A percentile compares a stretch with the other conserved stretches of the same genome.
These are phyloP conservation scores for Cryptomeria japonica DNA, from an alignment of 75 land plant species.

Conservation along the genomic window DNA sequence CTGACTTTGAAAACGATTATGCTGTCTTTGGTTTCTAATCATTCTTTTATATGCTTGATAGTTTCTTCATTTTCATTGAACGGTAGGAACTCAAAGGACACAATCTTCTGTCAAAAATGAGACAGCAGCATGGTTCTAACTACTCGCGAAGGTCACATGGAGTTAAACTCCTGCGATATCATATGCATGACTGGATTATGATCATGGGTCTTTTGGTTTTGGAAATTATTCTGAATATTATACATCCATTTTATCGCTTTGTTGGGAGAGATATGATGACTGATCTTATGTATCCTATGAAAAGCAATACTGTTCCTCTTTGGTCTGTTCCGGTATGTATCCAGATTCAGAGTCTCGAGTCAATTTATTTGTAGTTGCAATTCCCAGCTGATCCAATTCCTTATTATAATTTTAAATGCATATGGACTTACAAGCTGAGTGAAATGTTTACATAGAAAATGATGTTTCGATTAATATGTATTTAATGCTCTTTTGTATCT, in stretches of 20 bases:
- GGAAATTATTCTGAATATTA: slow-evolving; percentile 31
- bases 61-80: too few relatives aligned
- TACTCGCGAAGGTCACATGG: slow-evolving; percentile 41
- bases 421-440: not conserved
- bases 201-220: slow-evolving; percentile 44
- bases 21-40: too few relatives aligned
- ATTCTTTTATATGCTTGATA: too few relatives aligned
- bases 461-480: not conserved
- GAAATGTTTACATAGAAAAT: not conserved
- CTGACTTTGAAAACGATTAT: too few relatives aligned
- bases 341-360: not conserved
- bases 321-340: slow-evolving; percentile 68
- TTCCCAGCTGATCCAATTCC: not conserved
- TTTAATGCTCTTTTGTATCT: slow-evolving; percentile 4
- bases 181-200: slow-evolving; percentile 75
- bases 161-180: slow-evolving; percentile 25
- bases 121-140: slow-evolving; percentile 7
- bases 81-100: too few relatives aligned
- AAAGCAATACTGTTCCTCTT: slow-evolving; percentile 63
- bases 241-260: slow-evolving; percentile 68
- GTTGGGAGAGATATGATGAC: slow-evolving; percentile 64
- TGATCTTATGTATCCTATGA: slow-evolving; percentile 60
- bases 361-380: not conserved
- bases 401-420: not conserved
- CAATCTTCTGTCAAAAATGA: too few relatives aligned